Conservation (phyloP, 352 stramenopile species). For the Chrysophaeum taylorii region DNA sequence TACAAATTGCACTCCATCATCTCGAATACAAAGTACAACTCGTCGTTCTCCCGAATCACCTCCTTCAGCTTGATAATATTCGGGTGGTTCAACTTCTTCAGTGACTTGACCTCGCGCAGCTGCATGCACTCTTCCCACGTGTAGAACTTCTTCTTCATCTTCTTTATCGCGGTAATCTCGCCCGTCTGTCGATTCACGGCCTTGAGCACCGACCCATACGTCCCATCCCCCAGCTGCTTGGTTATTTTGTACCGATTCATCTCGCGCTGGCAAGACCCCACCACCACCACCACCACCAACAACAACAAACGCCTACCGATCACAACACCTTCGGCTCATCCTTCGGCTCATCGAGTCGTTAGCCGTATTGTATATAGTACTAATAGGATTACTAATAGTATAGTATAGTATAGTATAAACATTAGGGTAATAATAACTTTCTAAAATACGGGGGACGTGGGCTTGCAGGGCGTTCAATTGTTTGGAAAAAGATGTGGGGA, state of each 20-base stretch:
- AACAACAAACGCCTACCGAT: too few relatives aligned
- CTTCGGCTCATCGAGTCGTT: background rate
- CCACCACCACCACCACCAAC: too few relatives aligned
- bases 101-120: conserved; percentile 83
- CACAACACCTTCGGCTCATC: background rate
- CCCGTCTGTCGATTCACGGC: conserved; percentile 78
- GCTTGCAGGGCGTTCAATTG: too few relatives aligned
- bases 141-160: conserved; percentile 95
- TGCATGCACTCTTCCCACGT: conserved; percentile 89
- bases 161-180: conserved; percentile 89
- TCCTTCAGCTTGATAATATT: conserved; percentile 98
- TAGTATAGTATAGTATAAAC: too few relatives aligned
- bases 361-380: too few relatives aligned
- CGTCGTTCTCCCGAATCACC: conserved; percentile 91
- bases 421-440: too few relatives aligned
- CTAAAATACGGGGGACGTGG: too few relatives aligned
- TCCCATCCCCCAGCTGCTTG: conserved; percentile 85
- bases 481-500: too few relatives aligned
- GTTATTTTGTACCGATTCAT: conserved; percentile 89
- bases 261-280: background rate
- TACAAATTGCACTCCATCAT: conserved; percentile 97
- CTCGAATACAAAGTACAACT: conserved; percentile 97
- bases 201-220: conserved; percentile 81
- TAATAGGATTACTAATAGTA: too few relatives aligned
- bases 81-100: conserved; percentile 65